phyloP scores from a whole-genome alignment of 371 early-diverging fungal species.

The Blastocladiella emersonii region DNA sequence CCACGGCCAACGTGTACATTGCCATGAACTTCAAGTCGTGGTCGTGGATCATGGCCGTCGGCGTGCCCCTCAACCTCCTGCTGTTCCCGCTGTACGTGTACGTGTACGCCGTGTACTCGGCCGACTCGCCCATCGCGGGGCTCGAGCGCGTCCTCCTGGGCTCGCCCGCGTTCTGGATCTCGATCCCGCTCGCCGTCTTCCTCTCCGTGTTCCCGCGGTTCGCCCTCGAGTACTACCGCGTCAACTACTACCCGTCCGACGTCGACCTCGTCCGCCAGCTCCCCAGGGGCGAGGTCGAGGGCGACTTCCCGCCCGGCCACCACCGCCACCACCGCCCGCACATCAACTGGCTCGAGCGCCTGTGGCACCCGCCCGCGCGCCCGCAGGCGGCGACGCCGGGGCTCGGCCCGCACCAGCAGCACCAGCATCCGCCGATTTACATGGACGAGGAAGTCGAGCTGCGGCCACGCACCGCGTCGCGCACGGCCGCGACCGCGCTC shows the following conservation, averaged over 20 bases:
- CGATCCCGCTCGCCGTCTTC: background rate
- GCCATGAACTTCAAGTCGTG: background rate
- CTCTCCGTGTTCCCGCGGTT: background rate
- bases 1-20: slow-evolving; percentile 4
- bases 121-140: slow-evolving; percentile 1
- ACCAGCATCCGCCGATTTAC: background rate
- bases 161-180: background rate
- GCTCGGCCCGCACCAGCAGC: too few relatives aligned
- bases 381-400: background rate
- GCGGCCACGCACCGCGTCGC: background rate
- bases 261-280: background rate
- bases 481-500: background rate
- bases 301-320: background rate
- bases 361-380: background rate
- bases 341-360: background rate
- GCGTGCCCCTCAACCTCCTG: background rate
- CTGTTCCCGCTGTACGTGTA: slow-evolving; percentile 3
- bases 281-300: background rate
- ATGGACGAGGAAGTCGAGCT: background rate
- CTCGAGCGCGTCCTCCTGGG: background rate
- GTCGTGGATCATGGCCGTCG: background rate
- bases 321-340: background rate
- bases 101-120: background rate
- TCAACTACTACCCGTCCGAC: background rate
- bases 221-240: background rate